Conservation (phyloP, 495 filamentous ascomycete genomes). For the Penicillium coffeae region DNA sequence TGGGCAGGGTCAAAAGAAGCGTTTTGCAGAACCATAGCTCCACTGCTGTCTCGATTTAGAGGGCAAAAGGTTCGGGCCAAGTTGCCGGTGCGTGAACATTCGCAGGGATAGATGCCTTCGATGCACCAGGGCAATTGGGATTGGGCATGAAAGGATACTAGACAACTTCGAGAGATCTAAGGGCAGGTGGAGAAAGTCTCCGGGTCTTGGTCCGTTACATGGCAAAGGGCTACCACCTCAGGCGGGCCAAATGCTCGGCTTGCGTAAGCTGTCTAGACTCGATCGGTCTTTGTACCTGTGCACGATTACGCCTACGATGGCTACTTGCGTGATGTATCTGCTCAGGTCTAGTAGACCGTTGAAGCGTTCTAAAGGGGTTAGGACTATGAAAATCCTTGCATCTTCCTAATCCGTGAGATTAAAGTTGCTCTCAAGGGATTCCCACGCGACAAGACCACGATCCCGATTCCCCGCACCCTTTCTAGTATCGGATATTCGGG, state of each 20-base stretch:
- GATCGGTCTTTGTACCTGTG: too few species aligned
- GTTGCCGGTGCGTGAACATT: conserved; percentile 2
- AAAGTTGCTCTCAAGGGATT: conserved; percentile 15
- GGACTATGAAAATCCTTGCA: background rate
- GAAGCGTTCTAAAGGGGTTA: background rate
- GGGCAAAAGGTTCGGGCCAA: background rate
- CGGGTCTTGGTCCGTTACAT: too few species aligned
- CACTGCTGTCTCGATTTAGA: background rate
- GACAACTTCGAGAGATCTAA: too few species aligned
- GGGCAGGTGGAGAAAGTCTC: background rate
- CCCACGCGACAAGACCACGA: conserved; percentile 2
- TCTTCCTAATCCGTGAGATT: conserved; percentile 8
- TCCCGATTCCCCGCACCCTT: conserved; percentile 20
- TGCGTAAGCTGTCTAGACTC: background rate
- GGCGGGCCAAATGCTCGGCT: too few species aligned
- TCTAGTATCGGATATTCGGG: conserved; percentile 3
- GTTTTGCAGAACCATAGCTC: background rate
- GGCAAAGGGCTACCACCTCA: too few species aligned
- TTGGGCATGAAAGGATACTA: too few species aligned
- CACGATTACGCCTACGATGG: too few species aligned
- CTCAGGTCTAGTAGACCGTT: too few species aligned
- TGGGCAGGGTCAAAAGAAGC: background rate
- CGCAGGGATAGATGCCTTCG: background rate
- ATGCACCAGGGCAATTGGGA: background rate
- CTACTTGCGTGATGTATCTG: too few species aligned